Evolutionary conservation across 768 basidiomycete genomes (phyloP), one percentile per base, ranked within the genome.

Genomic region (Leccinum fibrillosum): DNA sequence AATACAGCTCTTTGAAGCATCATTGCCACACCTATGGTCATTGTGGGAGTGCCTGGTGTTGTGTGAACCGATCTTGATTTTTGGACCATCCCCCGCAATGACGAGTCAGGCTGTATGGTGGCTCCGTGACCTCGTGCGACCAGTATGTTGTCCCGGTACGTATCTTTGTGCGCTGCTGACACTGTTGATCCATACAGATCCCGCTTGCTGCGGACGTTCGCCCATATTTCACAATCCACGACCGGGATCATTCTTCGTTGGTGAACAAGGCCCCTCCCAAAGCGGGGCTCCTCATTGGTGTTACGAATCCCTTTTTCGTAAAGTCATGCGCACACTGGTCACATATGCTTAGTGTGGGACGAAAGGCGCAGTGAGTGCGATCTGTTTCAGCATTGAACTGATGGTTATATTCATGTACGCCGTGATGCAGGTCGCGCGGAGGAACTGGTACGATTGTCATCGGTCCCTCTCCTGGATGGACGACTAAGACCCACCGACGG

Each of bases 191-290:
- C 35, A 9, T 35, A 45, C 58, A 94, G 92, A 86, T 96, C 30
- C 92, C 94, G 4, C 78, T 92, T 8, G 83, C 88, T 0, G 85
- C 84, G 1, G 95, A 99, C 67, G 84, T 92, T 65, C 82, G 96
- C 9, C 96, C 96, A 0, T 99, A 96, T 72, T 90, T 98, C 63
- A 97, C 96, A 15, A 94, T 99, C 65, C 96, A 98, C 69, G 96
- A 98, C 66, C 81, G 81, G n/a, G 94, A 97, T 59, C 86, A 89
- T 61, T 64, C 80, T 3, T 66, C 80, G 2, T 72, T 99, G 12
- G 86, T 97, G 45, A 94, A 92, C 69, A 86, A 86, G 60, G 83
- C 90, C 30, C 83, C 86, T n/a, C 92, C 91, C 1, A 85, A 86
- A 70, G 72, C 86, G 1, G 93, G 92, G 1, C 71, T 91, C 3